These are phyloP conservation scores for Euphorbia schlechtendalii DNA, from an alignment of 441 rosid genomes.

Conservation along the genomic window DNA sequence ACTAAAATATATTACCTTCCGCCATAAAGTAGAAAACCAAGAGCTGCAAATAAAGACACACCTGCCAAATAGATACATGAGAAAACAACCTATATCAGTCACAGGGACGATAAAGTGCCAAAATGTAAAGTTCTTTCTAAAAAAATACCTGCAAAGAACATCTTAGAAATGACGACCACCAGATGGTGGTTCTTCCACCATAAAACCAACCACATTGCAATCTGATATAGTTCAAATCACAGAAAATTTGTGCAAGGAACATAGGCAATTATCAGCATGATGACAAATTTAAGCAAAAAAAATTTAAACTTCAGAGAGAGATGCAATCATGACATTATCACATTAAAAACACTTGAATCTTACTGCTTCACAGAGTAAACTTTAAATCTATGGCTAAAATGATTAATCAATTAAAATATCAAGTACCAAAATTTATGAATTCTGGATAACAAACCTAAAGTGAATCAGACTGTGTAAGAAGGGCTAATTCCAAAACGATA, in stretches of 20 bases:
- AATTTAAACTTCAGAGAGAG: background rate
- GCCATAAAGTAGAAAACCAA: constrained; percentile 82
- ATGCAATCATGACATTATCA: background rate
- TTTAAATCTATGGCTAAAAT: background rate
- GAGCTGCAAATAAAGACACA: constrained; percentile 72
- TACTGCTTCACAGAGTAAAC: background rate
- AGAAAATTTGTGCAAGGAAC: background rate
- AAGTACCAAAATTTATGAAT: background rate
- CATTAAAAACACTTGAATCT: constrained; percentile 1
- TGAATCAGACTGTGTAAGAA: background rate
- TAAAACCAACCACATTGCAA: constrained; percentile 68
- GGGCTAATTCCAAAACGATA: background rate
- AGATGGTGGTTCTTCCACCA: constrained; percentile 74
- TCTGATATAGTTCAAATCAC: constrained; percentile 34
- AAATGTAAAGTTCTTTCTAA: background rate
- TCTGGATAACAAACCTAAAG: background rate
- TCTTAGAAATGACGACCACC: constrained; percentile 53
- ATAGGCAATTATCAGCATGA: background rate
- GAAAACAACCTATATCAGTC: constrained; percentile 17
- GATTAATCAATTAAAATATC: background rate
- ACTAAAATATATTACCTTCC: constrained; percentile 56
- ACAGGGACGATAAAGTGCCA: background rate
- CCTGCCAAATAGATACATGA: constrained; percentile 34
- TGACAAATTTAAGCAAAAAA: background rate
- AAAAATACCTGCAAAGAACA: constrained; percentile 75